A percentile compares a stretch with the other conserved stretches of the same genome.
These are phyloP conservation scores for Cucurbita moschata DNA, from an alignment of 306 rosid genomes.

Conservation along the genomic window DNA sequence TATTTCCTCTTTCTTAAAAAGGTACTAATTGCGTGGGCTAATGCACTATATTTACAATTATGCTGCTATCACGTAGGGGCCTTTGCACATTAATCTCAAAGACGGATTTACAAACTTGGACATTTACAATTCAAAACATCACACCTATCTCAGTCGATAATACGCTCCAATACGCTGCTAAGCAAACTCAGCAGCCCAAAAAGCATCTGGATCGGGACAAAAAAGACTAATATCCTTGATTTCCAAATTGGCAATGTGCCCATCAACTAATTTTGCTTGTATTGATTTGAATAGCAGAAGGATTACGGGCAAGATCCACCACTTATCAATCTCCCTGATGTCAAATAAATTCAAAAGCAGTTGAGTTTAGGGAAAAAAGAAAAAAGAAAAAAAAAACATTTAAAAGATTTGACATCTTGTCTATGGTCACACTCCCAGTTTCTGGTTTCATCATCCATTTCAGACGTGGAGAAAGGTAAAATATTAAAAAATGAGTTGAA, in stretches of 20 bases:
- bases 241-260: constrained; percentile 93
- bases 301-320: constrained; percentile 86
- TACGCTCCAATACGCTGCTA: neutral
- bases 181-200: constrained; percentile 84
- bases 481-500: constrained; percentile 7
- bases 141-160: neutral
- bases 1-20: neutral
- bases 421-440: neutral
- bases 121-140: constrained; percentile 1
- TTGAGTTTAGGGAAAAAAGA: neutral
- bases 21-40: neutral
- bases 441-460: neutral
- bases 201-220: constrained; percentile 81
- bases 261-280: constrained; percentile 71
- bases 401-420: neutral
- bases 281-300: constrained; percentile 59
- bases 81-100: neutral
- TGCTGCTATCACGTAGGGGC: neutral
- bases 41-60: neutral
- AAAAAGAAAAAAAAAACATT: neutral
- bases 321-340: constrained; percentile 75
- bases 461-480: neutral
- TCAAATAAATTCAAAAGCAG: constrained; percentile 12
- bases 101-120: constrained; percentile 5
- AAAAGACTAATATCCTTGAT: constrained; percentile 65